Conservation (phyloP, 257 asterid species). For the Solanum rostratum region DNA sequence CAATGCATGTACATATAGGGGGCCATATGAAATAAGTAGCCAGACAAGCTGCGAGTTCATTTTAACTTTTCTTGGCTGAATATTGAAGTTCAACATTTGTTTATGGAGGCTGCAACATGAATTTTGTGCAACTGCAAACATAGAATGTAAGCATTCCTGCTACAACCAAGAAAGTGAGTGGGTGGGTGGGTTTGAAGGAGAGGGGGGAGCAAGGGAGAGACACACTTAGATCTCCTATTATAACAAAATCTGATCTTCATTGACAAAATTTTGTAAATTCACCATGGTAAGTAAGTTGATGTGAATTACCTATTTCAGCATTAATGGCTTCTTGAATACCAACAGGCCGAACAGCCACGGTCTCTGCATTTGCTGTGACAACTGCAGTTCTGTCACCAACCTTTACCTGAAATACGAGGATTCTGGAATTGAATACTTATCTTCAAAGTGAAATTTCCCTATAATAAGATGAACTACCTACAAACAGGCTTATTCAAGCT, state of each 20-base stretch:
- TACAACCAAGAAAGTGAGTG: neutral
- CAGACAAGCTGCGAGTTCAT: neutral
- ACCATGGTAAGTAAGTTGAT: neutral
- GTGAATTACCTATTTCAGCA: constrained; percentile 49
- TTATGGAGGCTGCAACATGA: neutral
- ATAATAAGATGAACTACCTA: neutral
- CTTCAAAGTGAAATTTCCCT: neutral
- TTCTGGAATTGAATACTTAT: neutral
- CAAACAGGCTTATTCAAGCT: neutral
- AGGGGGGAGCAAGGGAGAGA: neutral
- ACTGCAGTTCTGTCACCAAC: constrained; percentile 66
- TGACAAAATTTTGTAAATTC: neutral
- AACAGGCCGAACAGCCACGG: constrained; percentile 48
- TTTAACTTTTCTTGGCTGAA: neutral
- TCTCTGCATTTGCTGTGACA: constrained; percentile 75
- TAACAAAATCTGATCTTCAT: neutral
- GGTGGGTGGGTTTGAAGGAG: neutral
- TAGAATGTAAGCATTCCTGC: neutral
- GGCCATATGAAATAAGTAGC: neutral
- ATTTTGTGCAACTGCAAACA: neutral
- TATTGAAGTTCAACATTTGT: neutral
- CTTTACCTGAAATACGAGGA: constrained; percentile 48
- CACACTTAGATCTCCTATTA: neutral
- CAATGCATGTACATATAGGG: neutral
- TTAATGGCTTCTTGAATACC: constrained; percentile 78